Evolutionary conservation across 495 filamentous ascomycete genomes (phyloP).

Genomic region (Parathielavia appendiculata): DNA sequence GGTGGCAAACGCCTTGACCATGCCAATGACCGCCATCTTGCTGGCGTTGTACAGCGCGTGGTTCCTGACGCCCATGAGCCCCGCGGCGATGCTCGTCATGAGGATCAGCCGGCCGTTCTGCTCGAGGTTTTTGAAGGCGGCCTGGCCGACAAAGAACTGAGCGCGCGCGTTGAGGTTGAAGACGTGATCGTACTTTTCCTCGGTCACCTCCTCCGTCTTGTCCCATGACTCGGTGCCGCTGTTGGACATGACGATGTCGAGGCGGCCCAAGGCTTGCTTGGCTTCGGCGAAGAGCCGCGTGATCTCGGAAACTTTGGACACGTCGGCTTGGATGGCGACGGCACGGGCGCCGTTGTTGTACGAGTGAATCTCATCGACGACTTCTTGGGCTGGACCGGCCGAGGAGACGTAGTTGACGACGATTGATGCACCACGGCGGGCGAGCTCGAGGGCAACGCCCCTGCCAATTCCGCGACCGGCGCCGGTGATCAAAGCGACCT

Average conservation of each 20-base stretch:
- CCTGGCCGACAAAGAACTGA: conserved; percentile 80
- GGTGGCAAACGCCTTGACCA: conserved; percentile 65
- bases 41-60: conserved; percentile 71
- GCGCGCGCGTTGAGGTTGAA: conserved; percentile 72
- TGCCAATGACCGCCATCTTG: conserved; percentile 76
- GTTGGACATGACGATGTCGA: conserved; percentile 75
- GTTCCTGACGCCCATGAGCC: conserved; percentile 56
- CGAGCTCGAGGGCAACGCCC: conserved; percentile 72
- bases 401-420: conserved; percentile 73
- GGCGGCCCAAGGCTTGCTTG: conserved; percentile 58
- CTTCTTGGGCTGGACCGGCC: conserved; percentile 55
- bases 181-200: conserved; percentile 69
- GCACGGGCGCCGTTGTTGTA: conserved; percentile 51
- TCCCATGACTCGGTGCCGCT: conserved; percentile 60
- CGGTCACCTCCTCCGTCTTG: conserved; percentile 62
- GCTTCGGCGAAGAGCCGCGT: conserved; percentile 56
- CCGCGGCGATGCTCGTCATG: conserved; percentile 51
- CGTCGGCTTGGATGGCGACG: conserved; percentile 69
- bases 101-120: conserved; percentile 64
- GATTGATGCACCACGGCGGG: conserved; percentile 62
- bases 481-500: conserved; percentile 71
- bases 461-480: conserved; percentile 68
- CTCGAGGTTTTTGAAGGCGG: conserved; percentile 64
- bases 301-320: conserved; percentile 62
- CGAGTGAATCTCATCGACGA: conserved; percentile 46